Percentiles rank a stretch among this genome's conserved stretches.
Conservation (phyloP, 1,139 yeast genomes). For the Candida dubliniensis region DNA sequence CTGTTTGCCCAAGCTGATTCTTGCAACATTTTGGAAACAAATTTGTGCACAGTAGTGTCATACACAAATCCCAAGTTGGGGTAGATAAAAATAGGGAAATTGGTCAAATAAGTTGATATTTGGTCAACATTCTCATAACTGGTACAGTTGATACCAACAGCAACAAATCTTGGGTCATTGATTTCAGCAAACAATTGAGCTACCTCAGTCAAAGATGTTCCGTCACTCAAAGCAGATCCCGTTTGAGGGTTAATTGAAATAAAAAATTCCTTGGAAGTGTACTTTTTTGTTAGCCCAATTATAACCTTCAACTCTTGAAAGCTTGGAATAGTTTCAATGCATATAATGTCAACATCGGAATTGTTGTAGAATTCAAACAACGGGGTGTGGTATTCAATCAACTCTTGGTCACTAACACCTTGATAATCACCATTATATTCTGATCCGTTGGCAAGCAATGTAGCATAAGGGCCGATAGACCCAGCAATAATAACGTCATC, state of each 20-base stretch:
- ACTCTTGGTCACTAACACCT: conserved; percentile 24
- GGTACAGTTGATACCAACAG: conserved; percentile 44
- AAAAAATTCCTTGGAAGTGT: conserved; percentile 24
- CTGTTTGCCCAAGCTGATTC: conserved; percentile 29
- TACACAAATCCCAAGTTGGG: conserved; percentile 42
- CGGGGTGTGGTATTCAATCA: conserved; percentile 49
- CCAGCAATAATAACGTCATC: conserved; percentile 43
- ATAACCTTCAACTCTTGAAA: conserved; percentile 47
- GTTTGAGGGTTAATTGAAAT: conserved; percentile 27
- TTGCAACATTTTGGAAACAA: conserved; percentile 11
- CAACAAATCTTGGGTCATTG: conserved; percentile 22
- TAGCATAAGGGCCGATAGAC: conserved; percentile 75
- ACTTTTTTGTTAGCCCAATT: conserved; percentile 20
- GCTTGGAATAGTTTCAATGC: conserved; percentile 67
- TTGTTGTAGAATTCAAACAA: conserved; percentile 41
- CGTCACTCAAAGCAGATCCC: conserved; percentile 29
- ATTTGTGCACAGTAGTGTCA: conserved; percentile 15
- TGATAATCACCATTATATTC: conserved; percentile 68
- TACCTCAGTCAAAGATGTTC: conserved; percentile 28
- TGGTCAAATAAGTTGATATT: conserved; percentile 10
- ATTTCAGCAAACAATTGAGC: conserved; percentile 14
- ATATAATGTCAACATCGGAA: conserved; percentile 50
- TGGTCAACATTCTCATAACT: conserved; percentile 21
- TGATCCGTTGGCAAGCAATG: conserved; percentile 60
- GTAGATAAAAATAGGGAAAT: conserved; percentile 30